Percentiles rank a stretch among this genome's conserved stretches.
phyloP scores from a whole-genome alignment of 768 basidiomycete genomes.

The Arthromyces matolae region DNA sequence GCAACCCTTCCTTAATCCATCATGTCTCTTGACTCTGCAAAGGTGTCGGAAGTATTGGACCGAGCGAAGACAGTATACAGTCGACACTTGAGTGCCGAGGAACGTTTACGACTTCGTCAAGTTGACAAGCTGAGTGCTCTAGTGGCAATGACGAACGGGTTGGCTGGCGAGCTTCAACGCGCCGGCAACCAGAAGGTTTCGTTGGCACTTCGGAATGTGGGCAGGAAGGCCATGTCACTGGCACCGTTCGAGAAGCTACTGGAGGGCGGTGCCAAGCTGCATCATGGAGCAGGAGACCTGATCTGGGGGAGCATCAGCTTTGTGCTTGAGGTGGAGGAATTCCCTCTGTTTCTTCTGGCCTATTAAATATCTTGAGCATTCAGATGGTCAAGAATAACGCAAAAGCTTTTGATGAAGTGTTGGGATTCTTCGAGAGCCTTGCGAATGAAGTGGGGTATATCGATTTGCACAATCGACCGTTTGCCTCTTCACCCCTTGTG shows the following conservation, averaged over 20 bases:
- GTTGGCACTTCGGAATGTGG: background rate
- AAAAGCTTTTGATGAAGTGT: background rate
- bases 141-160: background rate
- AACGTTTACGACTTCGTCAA: background rate
- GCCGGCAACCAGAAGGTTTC: background rate
- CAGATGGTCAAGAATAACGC: conserved; percentile 5
- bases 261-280: conserved; percentile 1
- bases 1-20: no score
- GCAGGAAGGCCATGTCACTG: background rate
- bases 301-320: conserved; percentile 6
- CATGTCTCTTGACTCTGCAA: no score
- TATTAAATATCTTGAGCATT: no score
- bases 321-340: background rate
- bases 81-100: background rate
- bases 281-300: background rate
- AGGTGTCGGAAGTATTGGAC: no score
- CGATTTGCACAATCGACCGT: conserved; percentile 1
- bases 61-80: background rate
- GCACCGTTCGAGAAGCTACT: background rate
- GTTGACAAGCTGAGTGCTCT: background rate
- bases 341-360: background rate
- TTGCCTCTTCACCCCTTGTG: background rate
- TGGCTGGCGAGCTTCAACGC: background rate
- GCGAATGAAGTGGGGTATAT: conserved; percentile 6
- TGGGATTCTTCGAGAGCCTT: conserved; percentile 5